Base-by-base conservation (phyloP, 2,329 filamentous ascomycete species). In the Paracorniculantispora psalliotae region DNA sequence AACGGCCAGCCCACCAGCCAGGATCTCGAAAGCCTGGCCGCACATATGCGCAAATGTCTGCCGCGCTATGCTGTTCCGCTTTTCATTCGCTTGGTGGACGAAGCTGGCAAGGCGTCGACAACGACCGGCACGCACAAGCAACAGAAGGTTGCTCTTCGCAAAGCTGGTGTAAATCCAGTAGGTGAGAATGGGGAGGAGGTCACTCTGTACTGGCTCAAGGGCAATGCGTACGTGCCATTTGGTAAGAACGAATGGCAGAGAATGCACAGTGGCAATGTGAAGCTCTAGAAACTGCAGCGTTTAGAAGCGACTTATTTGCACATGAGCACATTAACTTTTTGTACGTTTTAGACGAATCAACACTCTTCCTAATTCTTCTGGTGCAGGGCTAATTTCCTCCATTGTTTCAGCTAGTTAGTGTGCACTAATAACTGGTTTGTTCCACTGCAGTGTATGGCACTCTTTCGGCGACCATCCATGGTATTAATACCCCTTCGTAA, bases 71-170 rank as follows among this genome's bases (percentile, higher is more conserved):
- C 91, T 0, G 81, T 87, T 3, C 92, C 92, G 0, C 66, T 94
- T 1, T 96, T 96, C 73, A 69, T 96, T 46, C 80, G 92, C 12
- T 73, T 91, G 5, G 81, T 87, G 7, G 77, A 75, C 25, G 79
- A 81, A 26, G 73, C 81, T 46, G 73, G 76, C 3, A 80, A 84
- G 44, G 72, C 74, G 0, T 78, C 84, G 63, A 83, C 88, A 66
- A 80, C 84, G 1, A 96, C 92, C 3, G 91, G 91, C 0, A 96
- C 91, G 49, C 89, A 91, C 67, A 96, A 96, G 79, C 90, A 94
- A 75, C 88, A 92, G 73, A 96, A 96, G 73, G 84, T 88, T 62
- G 73, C 77, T 0, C 70, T 96, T 63, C 79, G 90, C 17, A 78
- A 79, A 2, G 81, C 92, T 62, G 91, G 92, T 0, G 89, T 93